Base-by-base conservation (phyloP, 257 asterid species). In the Parsonsia alboflavescens region DNA sequence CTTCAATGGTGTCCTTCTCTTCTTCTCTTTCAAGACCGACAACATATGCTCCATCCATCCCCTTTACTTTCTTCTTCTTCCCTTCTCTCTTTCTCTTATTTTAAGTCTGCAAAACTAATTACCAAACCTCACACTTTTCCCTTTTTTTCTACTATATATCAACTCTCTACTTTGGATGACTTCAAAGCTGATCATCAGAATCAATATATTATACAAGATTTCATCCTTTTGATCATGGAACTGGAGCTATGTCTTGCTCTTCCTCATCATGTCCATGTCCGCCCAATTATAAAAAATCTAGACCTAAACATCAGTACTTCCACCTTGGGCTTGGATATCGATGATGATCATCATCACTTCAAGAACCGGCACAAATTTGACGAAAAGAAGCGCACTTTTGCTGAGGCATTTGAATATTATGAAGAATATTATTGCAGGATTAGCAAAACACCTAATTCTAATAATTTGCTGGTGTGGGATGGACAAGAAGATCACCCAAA, bases 161-260 rank as follows among this genome's bases (percentile, higher is more conserved):
- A 2, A 6, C 17, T 26, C 36, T 10, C 42, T 33, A 61, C 36
- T 0, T 39, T 39, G 67, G 53, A 71, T 53, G 53, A 28, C 59
- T 64, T 77, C 72, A 77, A 77, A 71, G 39, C 39, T 33, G 39
- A 3, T 33, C 39, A 33, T 33, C 39, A 33, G 39, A 33, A 33
- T 33, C 39, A 33, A 33, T 33, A 33, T 33, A 1, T 33, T 33
- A 33, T 33, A 33, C 3, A 33, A 1, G 39, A 33, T n/a, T n/a
- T n/a, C n/a, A n/a, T n/a, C n/a, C n/a, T 33, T 33, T 33, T 33
- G 39, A 33, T 33, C 39, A 89, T 89, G 96, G 96, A 90, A 73
- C 89, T 90, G 44, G 93, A 90, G 66, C 84, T 90, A 7, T 88
- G 89, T 16, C 86, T 90, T 71, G 89, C 84, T 52, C 91, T 81